Conservation (phyloP, 305 asterid species). For the Nicotiana rustica region DNA sequence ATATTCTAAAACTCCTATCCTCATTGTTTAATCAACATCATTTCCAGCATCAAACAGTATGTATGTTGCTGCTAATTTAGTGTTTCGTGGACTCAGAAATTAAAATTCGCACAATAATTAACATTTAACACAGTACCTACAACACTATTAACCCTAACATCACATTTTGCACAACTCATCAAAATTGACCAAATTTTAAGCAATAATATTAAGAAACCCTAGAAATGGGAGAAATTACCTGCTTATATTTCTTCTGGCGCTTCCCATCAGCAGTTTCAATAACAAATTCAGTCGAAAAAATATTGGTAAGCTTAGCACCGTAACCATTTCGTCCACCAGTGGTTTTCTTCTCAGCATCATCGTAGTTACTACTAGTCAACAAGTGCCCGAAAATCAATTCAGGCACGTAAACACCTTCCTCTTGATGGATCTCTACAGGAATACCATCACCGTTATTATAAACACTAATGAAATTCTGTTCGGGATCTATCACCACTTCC, state of each 20-base stretch:
- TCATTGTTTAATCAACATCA: neutral
- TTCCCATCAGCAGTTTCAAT: conserved; percentile 94
- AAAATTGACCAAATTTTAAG: no score
- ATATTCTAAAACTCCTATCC: neutral
- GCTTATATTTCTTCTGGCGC: conserved; percentile 84
- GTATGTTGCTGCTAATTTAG: neutral
- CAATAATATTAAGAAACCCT: no score
- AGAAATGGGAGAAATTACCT: conserved; percentile 52
- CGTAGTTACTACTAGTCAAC: conserved; percentile 95
- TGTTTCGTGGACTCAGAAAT: neutral
- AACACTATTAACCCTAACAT: neutral
- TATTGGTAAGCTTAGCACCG: conserved; percentile 94
- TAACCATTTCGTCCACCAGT: conserved; percentile 95
- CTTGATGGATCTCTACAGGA: conserved; percentile 95
- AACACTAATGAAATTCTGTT: conserved; percentile 67
- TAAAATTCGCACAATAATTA: neutral
- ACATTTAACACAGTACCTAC: neutral
- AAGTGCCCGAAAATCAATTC: conserved; percentile 95
- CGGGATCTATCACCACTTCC: conserved; percentile 78
- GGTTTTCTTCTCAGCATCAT: conserved; percentile 89
- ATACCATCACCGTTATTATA: conserved; percentile 93
- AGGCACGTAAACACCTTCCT: conserved; percentile 94
- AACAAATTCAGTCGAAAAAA: conserved; percentile 83
- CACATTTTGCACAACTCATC: no score
- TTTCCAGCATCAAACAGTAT: neutral